A percentile compares a stretch with the other conserved stretches of the same genome.
These are phyloP conservation scores for Abelmoschus esculentus DNA, from an alignment of 345 rosid genomes.

Conservation along the genomic window DNA sequence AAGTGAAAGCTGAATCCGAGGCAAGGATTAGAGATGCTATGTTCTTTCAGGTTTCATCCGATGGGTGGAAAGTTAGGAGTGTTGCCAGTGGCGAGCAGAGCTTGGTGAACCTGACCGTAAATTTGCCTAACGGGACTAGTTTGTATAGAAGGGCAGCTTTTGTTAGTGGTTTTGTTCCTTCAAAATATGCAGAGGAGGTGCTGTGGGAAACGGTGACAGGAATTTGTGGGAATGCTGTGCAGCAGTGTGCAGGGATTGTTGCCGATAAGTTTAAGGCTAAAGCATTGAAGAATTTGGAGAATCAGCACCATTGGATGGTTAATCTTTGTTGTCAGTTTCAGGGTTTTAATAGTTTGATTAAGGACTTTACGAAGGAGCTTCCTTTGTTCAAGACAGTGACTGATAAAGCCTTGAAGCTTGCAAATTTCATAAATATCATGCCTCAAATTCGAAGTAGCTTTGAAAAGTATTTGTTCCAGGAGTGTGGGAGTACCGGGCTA, in stretches of 20 bases:
- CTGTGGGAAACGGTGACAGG: slow-evolving; percentile 70
- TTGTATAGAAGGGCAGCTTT: slow-evolving; percentile 68
- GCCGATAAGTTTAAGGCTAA: slow-evolving; percentile 77
- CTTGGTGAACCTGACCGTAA: slow-evolving; percentile 71
- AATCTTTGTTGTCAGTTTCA: slow-evolving; percentile 85
- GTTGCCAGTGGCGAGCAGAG: slow-evolving; percentile 34
- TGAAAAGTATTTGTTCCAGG: slow-evolving; percentile 73
- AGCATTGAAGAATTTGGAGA: slow-evolving; percentile 81
- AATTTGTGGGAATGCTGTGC: slow-evolving; percentile 77
- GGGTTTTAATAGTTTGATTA: slow-evolving; percentile 68
- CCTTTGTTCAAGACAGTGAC: slow-evolving; percentile 58
- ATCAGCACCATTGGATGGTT: slow-evolving; percentile 93
- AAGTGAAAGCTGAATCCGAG: slow-evolving; percentile 69
- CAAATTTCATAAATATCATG: slow-evolving; percentile 57
- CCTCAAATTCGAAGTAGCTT: slow-evolving; percentile 53
- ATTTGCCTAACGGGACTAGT: slow-evolving; percentile 95
- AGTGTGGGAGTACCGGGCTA: slow-evolving; percentile 48
- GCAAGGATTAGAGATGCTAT: slow-evolving; percentile 80
- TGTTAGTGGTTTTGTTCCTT: slow-evolving; percentile 55
- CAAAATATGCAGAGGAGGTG: slow-evolving; percentile 81
- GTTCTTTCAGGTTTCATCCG: slow-evolving; percentile 88
- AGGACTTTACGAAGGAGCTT: slow-evolving; percentile 70
- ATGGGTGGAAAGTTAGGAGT: slow-evolving; percentile 73
- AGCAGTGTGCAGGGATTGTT: slow-evolving; percentile 89
- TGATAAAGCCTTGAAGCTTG: slow-evolving; percentile 60